Base-by-base conservation (phyloP, 352 stramenopile genomes). In the Phytophthora fragariae region DNA sequence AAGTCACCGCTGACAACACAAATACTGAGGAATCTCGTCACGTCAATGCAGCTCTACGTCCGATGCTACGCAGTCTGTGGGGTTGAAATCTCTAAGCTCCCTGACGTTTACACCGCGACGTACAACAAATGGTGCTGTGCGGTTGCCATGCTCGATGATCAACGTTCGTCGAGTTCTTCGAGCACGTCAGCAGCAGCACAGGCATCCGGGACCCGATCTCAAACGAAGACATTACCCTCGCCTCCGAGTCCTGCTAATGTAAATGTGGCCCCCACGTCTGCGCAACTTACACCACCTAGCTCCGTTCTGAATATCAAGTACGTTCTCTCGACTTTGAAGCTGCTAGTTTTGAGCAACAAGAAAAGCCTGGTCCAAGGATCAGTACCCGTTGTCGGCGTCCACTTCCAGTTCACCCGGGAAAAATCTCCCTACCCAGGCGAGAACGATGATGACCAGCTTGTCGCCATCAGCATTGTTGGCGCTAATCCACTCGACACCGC, bases 351-450 rank as follows among this genome's bases (percentile, higher is more conserved):
- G 19, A 50, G 24, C 12, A 53, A 39, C 10, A 21, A 24, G 17
- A 37, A 27, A 37, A 52, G 54, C 27, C 27, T 31, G 27, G 27
- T 31, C 27, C 27, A 31, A 31, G 27, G 27, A 2, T 31, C 27
- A 54, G 10, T 1, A 5, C 5, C 19, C 5, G 33, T 41, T 29
- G 10, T 65, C 10, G 58, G 58, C 10, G 29, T 65, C 12, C 37
- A 69, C 24, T 69, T 69, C 27, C 44, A 57, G 19, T 59, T 69
- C n/a, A 39, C 49, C 2, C 35, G 55, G 21, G 2, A 65, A 21
- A 47, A 31, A 31, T 31, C 27, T 2, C 27, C 27, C 27, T 31
- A 6, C 27, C 27, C 27, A 31, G 27, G 27, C 27, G 2, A 31
- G 2, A 0, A 31, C 7, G 44, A 65, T 14, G 44, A n/a, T 41